Conservation (phyloP, 768 basidiomycete genomes). For the Naematelia encephala region DNA sequence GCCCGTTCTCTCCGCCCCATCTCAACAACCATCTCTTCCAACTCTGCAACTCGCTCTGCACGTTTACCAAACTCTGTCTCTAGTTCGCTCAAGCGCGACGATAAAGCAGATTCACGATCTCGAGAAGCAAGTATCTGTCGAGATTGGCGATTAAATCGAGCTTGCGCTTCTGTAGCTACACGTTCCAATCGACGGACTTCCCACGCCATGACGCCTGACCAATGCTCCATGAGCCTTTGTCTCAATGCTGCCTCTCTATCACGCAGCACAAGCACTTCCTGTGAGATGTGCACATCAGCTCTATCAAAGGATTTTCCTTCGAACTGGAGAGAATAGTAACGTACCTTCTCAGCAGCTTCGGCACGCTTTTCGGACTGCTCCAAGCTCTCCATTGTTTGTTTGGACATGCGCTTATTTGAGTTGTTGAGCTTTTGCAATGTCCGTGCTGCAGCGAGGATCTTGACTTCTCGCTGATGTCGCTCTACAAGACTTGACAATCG, state of each 20-base stretch:
- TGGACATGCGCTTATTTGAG: slow-evolving; percentile 51
- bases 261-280: slow-evolving; percentile 49
- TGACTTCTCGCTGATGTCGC: slow-evolving; percentile 50
- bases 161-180: slow-evolving; percentile 30
- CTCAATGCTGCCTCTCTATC: slow-evolving; percentile 45
- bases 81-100: slow-evolving; percentile 25
- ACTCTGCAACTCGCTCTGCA: slow-evolving; percentile 21
- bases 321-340: no score
- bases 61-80: slow-evolving; percentile 21
- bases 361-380: slow-evolving; percentile 50
- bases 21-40: slow-evolving; percentile 43
- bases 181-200: slow-evolving; percentile 48
- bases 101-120: slow-evolving; percentile 34
- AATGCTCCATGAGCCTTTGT: slow-evolving; percentile 50
- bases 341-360: slow-evolving; percentile 49
- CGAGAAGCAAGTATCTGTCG: slow-evolving; percentile 18
- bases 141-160: slow-evolving; percentile 27
- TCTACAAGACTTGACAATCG: slow-evolving; percentile 41
- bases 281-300: background rate
- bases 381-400: slow-evolving; percentile 50
- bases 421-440: slow-evolving; percentile 50
- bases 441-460: slow-evolving; percentile 51
- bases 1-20: slow-evolving; percentile 37
- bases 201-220: slow-evolving; percentile 51
- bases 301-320: background rate